Conservation (phyloP, 2,329 filamentous ascomycete genomes). For the Aspergillus uvarum region DNA sequence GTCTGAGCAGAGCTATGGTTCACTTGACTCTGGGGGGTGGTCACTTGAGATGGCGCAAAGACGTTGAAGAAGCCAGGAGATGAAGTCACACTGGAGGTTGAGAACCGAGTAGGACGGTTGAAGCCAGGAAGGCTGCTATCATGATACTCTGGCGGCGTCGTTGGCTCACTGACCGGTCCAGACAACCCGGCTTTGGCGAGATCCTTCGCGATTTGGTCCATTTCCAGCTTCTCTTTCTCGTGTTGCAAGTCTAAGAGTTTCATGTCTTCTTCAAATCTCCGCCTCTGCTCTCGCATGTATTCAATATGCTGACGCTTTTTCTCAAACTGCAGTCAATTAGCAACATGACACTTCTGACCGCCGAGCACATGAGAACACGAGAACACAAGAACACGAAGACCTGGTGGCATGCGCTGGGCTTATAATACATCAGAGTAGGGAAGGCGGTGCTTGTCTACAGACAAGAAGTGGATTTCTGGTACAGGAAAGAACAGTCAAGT, state of each 20-base stretch:
- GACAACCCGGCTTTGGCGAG: slow-evolving; percentile 59
- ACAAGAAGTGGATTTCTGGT: background rate
- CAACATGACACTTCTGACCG: slow-evolving; percentile 26
- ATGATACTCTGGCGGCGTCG: slow-evolving; percentile 89
- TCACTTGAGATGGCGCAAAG: slow-evolving; percentile 71
- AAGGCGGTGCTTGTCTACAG: background rate
- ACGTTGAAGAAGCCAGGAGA: slow-evolving; percentile 74
- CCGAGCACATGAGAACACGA: background rate
- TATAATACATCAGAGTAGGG: background rate
- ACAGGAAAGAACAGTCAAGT: background rate
- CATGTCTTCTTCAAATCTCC: slow-evolving; percentile 89
- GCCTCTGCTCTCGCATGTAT: slow-evolving; percentile 81
- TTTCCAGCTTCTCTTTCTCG: slow-evolving; percentile 76
- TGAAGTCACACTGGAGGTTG: slow-evolving; percentile 81
- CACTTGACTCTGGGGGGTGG: slow-evolving; percentile 69
- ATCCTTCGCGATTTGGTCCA: slow-evolving; percentile 81
- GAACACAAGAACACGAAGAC: no score
- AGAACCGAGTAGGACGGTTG: slow-evolving; percentile 83
- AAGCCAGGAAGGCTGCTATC: slow-evolving; percentile 79
- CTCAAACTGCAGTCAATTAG: slow-evolving; percentile 66
- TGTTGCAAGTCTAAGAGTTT: slow-evolving; percentile 84
- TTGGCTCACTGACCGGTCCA: slow-evolving; percentile 88
- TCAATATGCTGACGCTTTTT: slow-evolving; percentile 94
- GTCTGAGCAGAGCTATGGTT: slow-evolving; percentile 51
- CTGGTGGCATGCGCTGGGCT: background rate